Base-by-base conservation (phyloP, 371 early-diverging fungal genomes). In the Mucor circinelloides region DNA sequence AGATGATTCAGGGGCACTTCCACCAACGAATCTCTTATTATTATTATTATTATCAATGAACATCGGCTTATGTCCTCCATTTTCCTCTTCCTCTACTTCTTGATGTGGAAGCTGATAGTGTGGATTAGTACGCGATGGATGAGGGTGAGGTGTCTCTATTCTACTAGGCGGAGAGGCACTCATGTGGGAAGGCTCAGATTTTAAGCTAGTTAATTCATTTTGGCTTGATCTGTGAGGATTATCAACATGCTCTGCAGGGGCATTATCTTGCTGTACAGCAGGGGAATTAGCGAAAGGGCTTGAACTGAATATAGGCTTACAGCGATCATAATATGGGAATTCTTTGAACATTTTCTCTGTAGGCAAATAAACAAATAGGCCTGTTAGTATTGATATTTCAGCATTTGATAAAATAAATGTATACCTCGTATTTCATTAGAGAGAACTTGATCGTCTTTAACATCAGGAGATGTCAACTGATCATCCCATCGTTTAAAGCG, bases 311-410 rank as follows among this genome's bases (percentile, higher is more conserved):
- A 77, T 72, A 42, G 63, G 63, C 50, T 74, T 74, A 28, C 74
- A 73, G 21, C 72, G 69, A 44, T 77, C 74, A 61, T 74, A 77
- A 42, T 70, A 77, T n/a, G 72, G 68, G 44, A 77, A 77, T 40
- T 77, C 78, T 56, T 77, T 77, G 13, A 61, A 57, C 66, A 77
- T 72, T 68, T 70, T 72, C 25, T 68, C 78, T 77, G 59, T 23
- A 27, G 7, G 34, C n/a, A 40, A 55, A 30, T 59, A 19, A 19
- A 31, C 13, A 46, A 40, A 54, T 54, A 28, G 30, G 25, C 6
- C 27, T 25, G 54, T 54, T 54, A 54, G 30, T 46, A 46, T n/a
- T 46, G 46, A 8, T 46, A 46, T 46, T 19, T 46, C 5, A 38
- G 25, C 36, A 25, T 23, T 58, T 40, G 38, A 27, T 34, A 34